These are phyloP conservation scores for Dendrobium catenatum DNA, from an alignment of 106 monocot species.

Conservation along the genomic window DNA sequence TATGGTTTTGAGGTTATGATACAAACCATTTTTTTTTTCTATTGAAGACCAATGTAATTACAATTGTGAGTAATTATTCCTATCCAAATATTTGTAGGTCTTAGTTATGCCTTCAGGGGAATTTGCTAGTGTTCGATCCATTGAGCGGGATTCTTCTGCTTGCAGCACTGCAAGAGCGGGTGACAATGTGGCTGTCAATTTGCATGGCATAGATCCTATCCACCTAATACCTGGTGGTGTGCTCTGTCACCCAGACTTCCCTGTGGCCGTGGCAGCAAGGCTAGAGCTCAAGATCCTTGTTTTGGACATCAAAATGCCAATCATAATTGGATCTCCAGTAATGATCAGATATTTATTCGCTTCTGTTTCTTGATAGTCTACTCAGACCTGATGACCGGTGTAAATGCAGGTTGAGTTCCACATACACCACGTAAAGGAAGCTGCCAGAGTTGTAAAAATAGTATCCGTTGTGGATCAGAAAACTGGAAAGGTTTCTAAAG, in stretches of 20 bases:
- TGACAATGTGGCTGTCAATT: conserved; percentile 67
- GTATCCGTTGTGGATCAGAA: conserved; percentile 67
- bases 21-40: not conserved
- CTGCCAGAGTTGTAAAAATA: conserved; percentile 75
- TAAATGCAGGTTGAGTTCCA: conserved; percentile 67
- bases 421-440: conserved; percentile 75
- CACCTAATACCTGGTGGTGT: conserved; percentile 69
- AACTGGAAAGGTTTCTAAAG: conserved; percentile 62
- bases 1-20: not conserved
- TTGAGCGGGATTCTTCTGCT: conserved; percentile 53
- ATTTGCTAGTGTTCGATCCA: conserved; percentile 57
- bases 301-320: conserved; percentile 59
- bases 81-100: conserved; percentile 44
- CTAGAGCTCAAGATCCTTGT: conserved; percentile 78
- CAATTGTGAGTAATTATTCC: not conserved
- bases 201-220: conserved; percentile 53
- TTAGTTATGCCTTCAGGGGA: conserved; percentile 72
- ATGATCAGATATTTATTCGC: not conserved
- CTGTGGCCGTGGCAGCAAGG: conserved; percentile 42
- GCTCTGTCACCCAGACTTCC: conserved; percentile 80
- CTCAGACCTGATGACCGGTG: not conserved
- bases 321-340: conserved; percentile 74
- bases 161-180: conserved; percentile 74
- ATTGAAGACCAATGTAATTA: not conserved
- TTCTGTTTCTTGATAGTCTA: not conserved